Conservation (phyloP, 2,329 filamentous ascomycete species). For the Botrytis paeoniae region DNA sequence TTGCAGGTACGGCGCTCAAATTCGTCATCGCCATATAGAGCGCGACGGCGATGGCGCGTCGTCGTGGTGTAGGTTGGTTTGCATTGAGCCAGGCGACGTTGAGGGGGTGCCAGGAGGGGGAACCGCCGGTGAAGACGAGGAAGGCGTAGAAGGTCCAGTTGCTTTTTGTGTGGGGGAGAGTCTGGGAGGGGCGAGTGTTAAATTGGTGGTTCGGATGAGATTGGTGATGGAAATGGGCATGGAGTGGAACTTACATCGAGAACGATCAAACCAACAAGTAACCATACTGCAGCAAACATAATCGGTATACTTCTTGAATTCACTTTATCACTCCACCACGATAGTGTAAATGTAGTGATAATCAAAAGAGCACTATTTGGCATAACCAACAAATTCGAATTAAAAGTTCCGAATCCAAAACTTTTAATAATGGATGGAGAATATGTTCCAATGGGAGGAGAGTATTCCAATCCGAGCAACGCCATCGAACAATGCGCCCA, state of each 20-base stretch:
- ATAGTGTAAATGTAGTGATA: conserved; percentile 30
- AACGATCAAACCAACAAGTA: conserved; percentile 13
- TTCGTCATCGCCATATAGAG: conserved; percentile 19
- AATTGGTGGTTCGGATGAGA: not conserved
- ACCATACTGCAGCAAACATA: conserved; percentile 17
- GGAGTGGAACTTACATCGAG: conserved; percentile 1
- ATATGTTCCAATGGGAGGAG: conserved; percentile 15
- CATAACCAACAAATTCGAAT: conserved; percentile 47
- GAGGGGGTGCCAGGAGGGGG: conserved; percentile 18
- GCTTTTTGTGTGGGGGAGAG: conserved; percentile 14
- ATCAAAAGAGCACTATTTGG: conserved; percentile 42
- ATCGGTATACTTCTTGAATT: conserved; percentile 18
- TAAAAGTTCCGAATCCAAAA: conserved; percentile 40
- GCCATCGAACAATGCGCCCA: conserved; percentile 20
- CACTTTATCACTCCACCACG: conserved; percentile 16
- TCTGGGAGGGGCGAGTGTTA: not conserved
- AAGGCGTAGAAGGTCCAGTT: conserved; percentile 19
- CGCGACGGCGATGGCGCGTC: conserved; percentile 12
- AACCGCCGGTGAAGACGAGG: conserved; percentile 15
- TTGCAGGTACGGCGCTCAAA: conserved; percentile 7
- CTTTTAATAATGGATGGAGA: conserved; percentile 24
- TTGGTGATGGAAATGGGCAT: not conserved
- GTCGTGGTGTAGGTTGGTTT: conserved; percentile 13
- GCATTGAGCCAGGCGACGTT: conserved; percentile 19
- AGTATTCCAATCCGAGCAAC: conserved; percentile 14